Evolutionary conservation across 116 monocot genomes (phyloP).

Genomic region (Trichopus zeylanicus): DNA sequence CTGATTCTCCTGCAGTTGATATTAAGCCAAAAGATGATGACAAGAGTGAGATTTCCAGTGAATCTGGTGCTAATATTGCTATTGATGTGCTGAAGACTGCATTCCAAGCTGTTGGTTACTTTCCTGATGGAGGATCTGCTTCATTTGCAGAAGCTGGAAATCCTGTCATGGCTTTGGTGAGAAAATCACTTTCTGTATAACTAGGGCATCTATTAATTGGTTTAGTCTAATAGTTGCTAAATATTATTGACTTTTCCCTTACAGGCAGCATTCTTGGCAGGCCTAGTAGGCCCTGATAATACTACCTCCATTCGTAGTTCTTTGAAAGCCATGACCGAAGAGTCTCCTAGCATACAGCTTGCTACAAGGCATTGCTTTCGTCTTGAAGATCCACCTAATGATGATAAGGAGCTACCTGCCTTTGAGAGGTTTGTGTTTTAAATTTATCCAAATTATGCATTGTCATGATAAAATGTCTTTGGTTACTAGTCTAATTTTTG

Average conservation of each 20-base stretch:
- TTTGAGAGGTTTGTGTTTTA: conserved; percentile 41
- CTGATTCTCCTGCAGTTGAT: conserved; percentile 24
- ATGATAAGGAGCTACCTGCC: conserved; percentile 20
- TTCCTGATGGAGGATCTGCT: conserved; percentile 33
- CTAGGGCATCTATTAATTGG: neutral
- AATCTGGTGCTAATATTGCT: conserved; percentile 19
- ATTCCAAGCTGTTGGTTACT: conserved; percentile 58
- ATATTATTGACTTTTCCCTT: conserved; percentile 8
- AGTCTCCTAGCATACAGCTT: conserved; percentile 73
- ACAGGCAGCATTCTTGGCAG: conserved; percentile 81
- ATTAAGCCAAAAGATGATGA: conserved; percentile 11
- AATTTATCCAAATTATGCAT: neutral
- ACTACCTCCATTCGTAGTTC: conserved; percentile 58
- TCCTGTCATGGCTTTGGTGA: conserved; percentile 89
- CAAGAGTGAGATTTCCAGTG: conserved; percentile 9
- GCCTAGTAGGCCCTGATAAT: conserved; percentile 52
- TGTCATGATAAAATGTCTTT: neutral
- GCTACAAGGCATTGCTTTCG: conserved; percentile 91
- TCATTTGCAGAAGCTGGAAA: conserved; percentile 95
- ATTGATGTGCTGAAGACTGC: conserved; percentile 61
- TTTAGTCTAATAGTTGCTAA: conserved; percentile 7
- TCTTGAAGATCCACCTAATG: conserved; percentile 74
- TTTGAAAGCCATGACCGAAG: conserved; percentile 70
- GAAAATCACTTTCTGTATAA: neutral
- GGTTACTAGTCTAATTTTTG: neutral